phyloP scores from a whole-genome alignment of 371 early-diverging fungal genomes.

The Lichtheimia ornata region DNA sequence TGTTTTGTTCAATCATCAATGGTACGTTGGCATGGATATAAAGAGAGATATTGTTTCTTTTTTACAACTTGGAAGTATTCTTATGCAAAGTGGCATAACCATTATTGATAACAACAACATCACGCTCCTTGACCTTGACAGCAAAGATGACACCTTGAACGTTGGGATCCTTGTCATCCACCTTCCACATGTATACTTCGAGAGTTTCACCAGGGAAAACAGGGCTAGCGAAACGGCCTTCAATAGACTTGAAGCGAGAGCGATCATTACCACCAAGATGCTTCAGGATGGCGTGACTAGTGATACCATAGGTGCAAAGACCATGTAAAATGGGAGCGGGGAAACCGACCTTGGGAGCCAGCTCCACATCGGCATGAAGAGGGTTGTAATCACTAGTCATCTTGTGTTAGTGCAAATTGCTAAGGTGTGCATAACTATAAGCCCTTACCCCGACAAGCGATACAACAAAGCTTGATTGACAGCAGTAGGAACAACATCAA shows the following conservation, averaged over 20 bases:
- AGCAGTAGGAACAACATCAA: constrained; percentile 48
- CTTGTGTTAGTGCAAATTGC: constrained; percentile 4
- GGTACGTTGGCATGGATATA: too few species aligned
- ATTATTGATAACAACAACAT: constrained; percentile 34
- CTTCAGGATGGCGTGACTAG: constrained; percentile 64
- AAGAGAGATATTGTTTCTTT: background rate
- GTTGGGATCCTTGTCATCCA: constrained; percentile 32
- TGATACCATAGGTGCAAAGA: constrained; percentile 69
- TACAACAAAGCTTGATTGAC: constrained; percentile 67
- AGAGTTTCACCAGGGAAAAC: constrained; percentile 77
- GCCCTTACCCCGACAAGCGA: constrained; percentile 62
- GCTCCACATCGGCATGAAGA: constrained; percentile 65
- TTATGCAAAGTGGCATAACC: constrained; percentile 32
- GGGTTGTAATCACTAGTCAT: constrained; percentile 64
- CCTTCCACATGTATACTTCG: constrained; percentile 74
- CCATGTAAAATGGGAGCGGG: constrained; percentile 75
- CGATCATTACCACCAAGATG: constrained; percentile 57
- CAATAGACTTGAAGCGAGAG: constrained; percentile 61
- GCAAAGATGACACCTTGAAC: constrained; percentile 31
- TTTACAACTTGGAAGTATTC: constrained; percentile 41
- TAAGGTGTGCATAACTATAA: background rate
- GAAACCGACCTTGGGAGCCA: constrained; percentile 70
- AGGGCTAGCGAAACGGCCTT: constrained; percentile 69
- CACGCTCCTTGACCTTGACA: constrained; percentile 36
- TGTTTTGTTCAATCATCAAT: too few species aligned